A percentile compares a stretch with the other conserved stretches of the same genome.
phyloP scores from a whole-genome alignment of 164 flowering plant genomes.

The Aristolochia fimbriata region DNA sequence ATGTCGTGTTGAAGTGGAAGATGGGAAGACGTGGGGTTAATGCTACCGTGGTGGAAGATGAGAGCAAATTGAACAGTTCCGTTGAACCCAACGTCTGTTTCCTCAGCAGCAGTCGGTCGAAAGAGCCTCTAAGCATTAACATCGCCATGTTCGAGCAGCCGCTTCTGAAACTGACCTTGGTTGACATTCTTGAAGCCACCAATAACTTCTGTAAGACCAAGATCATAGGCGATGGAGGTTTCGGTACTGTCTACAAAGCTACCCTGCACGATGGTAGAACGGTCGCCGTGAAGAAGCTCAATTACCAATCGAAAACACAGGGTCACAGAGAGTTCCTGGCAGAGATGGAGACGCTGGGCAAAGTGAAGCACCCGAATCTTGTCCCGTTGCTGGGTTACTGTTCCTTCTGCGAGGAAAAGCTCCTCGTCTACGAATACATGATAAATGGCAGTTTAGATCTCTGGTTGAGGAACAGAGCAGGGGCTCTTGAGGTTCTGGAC shows the following conservation, averaged over 20 bases:
- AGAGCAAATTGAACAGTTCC: slow-evolving; percentile 35
- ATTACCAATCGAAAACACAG: slow-evolving; percentile 48
- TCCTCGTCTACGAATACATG: slow-evolving; percentile 76
- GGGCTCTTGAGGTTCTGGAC: slow-evolving; percentile 43
- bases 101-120: slow-evolving; percentile 53
- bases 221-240: slow-evolving; percentile 78
- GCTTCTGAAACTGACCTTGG: slow-evolving; percentile 51
- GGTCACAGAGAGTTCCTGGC: slow-evolving; percentile 75
- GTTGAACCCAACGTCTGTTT: slow-evolving; percentile 36
- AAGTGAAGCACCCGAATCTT: slow-evolving; percentile 65
- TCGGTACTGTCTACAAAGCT: slow-evolving; percentile 77
- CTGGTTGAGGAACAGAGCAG: slow-evolving; percentile 57
- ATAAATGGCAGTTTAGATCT: slow-evolving; percentile 71
- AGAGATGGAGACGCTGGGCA: slow-evolving; percentile 80
- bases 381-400: slow-evolving; percentile 73
- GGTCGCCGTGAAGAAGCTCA: slow-evolving; percentile 81
- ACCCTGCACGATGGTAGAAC: slow-evolving; percentile 38
- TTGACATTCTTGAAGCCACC: slow-evolving; percentile 57
- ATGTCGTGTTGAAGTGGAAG: slow-evolving; percentile 25
- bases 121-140: slow-evolving; percentile 71
- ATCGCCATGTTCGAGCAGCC: slow-evolving; percentile 77
- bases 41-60: slow-evolving; percentile 25
- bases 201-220: slow-evolving; percentile 70
- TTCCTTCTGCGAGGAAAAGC: slow-evolving; percentile 63
- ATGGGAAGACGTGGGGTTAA: slow-evolving; percentile 7